These are phyloP conservation scores for Linum lewisii DNA, from an alignment of 345 rosid genomes.

Conservation along the genomic window DNA sequence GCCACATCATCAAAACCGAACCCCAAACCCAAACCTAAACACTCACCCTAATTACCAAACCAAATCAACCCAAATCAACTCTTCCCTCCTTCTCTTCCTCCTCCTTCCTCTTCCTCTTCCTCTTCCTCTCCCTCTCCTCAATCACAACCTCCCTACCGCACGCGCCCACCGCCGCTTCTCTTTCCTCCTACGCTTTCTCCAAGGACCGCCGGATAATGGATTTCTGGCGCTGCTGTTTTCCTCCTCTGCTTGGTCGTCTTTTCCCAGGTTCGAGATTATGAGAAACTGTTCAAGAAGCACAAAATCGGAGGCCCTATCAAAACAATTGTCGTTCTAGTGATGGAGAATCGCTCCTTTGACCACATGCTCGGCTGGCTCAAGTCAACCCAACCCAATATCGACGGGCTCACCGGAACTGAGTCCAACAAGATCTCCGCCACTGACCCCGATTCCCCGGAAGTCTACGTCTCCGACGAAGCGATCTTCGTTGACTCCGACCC, in stretches of 20 bases:
- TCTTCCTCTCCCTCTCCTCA: too few species aligned
- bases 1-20: too few species aligned
- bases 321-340: conserved; percentile 77
- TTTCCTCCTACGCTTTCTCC: too few species aligned
- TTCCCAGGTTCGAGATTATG: conserved; percentile 37
- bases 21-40: too few species aligned
- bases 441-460: conserved; percentile 44
- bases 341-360: conserved; percentile 98
- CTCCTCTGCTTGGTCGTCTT: conserved; percentile 46
- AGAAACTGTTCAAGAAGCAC: conserved; percentile 20
- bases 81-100: too few species aligned
- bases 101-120: too few species aligned
- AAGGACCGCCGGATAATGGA: conserved; percentile 24
- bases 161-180: too few species aligned
- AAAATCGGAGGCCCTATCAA: conserved; percentile 81
- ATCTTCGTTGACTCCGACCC: conserved; percentile 85
- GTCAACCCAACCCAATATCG: conserved; percentile 73
- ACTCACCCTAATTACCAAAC: too few species aligned
- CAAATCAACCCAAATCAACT: too few species aligned
- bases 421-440: conserved; percentile 48
- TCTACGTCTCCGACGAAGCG: conserved; percentile 71
- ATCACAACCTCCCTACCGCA: too few species aligned
- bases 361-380: conserved; percentile 96
- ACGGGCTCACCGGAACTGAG: conserved; percentile 68
- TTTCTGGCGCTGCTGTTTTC: conserved; percentile 30